Base-by-base conservation (phyloP, 2,329 filamentous ascomycete genomes). In the Penicillium sp. region DNA sequence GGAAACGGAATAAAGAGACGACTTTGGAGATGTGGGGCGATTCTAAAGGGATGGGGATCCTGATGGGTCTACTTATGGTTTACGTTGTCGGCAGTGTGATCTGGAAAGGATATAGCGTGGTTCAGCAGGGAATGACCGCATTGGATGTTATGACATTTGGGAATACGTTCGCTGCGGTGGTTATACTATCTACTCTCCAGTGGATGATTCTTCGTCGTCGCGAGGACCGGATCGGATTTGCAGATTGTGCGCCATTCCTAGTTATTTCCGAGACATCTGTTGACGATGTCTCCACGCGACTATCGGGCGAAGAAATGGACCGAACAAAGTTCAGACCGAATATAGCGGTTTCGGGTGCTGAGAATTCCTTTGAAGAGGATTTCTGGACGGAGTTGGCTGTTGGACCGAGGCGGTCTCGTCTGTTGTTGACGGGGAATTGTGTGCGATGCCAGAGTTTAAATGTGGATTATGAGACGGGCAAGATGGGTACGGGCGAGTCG, bases 291-390 rank as follows among this genome's bases (percentile, higher is more conserved):
- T 81, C 80, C 29, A 65, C 66, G 5, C 77, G 83, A 3, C 68
- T 89, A 5, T 70, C 76, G 0, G 73, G 70, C 10, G 67, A 76
- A 27, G 62, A 71, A 18, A 78, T 87, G 71, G 82, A 85, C 46
- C 81, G 87, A 64, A 78, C 78, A 33, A 86, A 86, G 59, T 87
- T 89, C 66, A 80, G 87, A 31, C 84, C 86, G 0, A 90, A 89
- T 64, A 79, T 90, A 41, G 82, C 90, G 1, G 69, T 89, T 1
- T 78, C 80, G 32, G 83, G 82, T 2, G 76, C 80, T 4, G 66
- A 69, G 8, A 70, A 56, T 23, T 68, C 80, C 1, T 90, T 80
- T 64, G 83, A 84, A 10, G 86, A 90, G 66, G 87, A 90, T 64
- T 88, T 79, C 62, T 90, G 86, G 87, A 79, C 73, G 2, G 81